A percentile compares a stretch with the other conserved stretches of the same genome.
Conservation (phyloP, 345 rosid genomes). For the Rhizophora apiculata region DNA sequence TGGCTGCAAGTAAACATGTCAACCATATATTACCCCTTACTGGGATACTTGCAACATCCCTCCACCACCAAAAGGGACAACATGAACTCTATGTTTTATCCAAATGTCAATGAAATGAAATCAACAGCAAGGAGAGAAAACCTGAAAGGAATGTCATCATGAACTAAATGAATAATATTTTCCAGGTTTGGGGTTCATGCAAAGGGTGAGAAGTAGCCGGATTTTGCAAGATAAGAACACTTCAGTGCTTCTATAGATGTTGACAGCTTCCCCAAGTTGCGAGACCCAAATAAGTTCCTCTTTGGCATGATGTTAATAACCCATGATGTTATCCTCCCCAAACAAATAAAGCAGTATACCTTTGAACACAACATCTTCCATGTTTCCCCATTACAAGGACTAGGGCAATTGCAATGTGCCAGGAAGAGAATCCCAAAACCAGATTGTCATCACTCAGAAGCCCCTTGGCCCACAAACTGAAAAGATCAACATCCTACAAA, state of each 20-base stretch:
- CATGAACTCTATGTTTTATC: background rate
- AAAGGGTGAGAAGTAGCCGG: constrained; percentile 75
- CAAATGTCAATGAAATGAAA: constrained; percentile 9
- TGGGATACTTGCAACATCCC: background rate
- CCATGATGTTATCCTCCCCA: background rate
- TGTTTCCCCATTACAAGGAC: constrained; percentile 63
- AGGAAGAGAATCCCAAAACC: constrained; percentile 77
- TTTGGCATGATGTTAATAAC: constrained; percentile 32
- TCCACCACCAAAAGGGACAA: background rate
- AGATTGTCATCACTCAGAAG: constrained; percentile 66
- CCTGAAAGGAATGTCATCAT: constrained; percentile 75
- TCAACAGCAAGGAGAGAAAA: constrained; percentile 11
- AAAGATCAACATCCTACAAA: constrained; percentile 64
- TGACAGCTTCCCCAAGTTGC: constrained; percentile 59
- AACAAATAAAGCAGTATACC: constrained; percentile 43
- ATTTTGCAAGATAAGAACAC: constrained; percentile 54
- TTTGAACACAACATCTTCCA: constrained; percentile 75
- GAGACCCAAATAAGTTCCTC: constrained; percentile 68
- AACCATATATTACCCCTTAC: background rate
- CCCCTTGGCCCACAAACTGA: constrained; percentile 92
- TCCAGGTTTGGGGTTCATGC: constrained; percentile 66
- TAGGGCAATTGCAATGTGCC: constrained; percentile 68
- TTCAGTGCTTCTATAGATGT: constrained; percentile 64
- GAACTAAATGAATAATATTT: constrained; percentile 55
- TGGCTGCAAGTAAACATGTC: background rate